phyloP scores from a whole-genome alignment of 192 early-diverging fungal genomes.

The Umbelopsis ramanniana region DNA sequence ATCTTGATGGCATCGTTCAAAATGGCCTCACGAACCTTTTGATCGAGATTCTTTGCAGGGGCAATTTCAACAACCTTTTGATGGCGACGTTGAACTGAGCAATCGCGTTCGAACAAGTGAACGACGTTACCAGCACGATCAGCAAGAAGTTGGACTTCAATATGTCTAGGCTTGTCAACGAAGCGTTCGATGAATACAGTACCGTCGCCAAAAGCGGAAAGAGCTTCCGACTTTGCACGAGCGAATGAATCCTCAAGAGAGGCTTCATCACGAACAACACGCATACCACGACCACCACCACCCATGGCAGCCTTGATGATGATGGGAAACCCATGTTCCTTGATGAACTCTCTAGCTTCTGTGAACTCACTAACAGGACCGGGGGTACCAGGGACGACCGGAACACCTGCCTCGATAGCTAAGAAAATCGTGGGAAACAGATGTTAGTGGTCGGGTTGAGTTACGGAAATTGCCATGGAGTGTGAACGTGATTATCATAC shows the following conservation, averaged over 20 bases:
- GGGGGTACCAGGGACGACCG: conserved; percentile 93
- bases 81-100: conserved; percentile 96
- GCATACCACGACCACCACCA: conserved; percentile 96
- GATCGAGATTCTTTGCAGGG: conserved; percentile 76
- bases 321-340: conserved; percentile 86
- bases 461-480: conserved; percentile 6
- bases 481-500: conserved; percentile 45
- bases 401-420: conserved; percentile 82
- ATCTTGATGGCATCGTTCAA: conserved; percentile 91
- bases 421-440: conserved; percentile 29
- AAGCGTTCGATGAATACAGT: conserved; percentile 96
- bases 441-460: background rate
- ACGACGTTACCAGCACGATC: conserved; percentile 86
- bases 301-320: conserved; percentile 99
- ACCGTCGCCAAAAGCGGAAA: conserved; percentile 93
- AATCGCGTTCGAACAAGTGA: conserved; percentile 94
- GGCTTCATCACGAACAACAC: conserved; percentile 80
- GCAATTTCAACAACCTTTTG: conserved; percentile 97
- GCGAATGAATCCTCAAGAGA: conserved; percentile 81
- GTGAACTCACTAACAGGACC: conserved; percentile 73
- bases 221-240: conserved; percentile 87
- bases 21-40: conserved; percentile 73
- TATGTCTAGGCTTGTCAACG: conserved; percentile 89
- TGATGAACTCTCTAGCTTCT: conserved; percentile 75
- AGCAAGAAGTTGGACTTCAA: conserved; percentile 96